These are phyloP conservation scores for Exophiala xenobiotica DNA, from an alignment of 2,329 filamentous ascomycete genomes.

Conservation along the genomic window DNA sequence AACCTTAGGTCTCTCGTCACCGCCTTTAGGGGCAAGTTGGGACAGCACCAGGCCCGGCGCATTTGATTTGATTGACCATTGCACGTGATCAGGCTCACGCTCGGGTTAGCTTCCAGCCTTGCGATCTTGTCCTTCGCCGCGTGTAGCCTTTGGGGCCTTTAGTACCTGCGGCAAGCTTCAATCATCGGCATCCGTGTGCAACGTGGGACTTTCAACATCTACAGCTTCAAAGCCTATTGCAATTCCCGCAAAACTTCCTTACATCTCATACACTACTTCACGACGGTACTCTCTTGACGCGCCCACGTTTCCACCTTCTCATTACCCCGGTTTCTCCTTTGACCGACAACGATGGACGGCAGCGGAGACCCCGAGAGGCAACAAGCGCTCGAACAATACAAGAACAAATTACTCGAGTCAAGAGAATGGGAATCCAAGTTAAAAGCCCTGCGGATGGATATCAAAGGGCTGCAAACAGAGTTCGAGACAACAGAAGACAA, in stretches of 20 bases:
- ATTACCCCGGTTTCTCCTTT: neutral
- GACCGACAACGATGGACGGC: conserved; percentile 31
- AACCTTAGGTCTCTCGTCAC: neutral
- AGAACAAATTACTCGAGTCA: conserved; percentile 82
- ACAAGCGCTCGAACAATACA: conserved; percentile 74
- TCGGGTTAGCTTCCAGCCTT: conserved; percentile 1
- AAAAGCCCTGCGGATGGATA: conserved; percentile 88
- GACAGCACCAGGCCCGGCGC: neutral
- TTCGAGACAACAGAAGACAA: conserved; percentile 98
- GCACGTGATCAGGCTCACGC: neutral
- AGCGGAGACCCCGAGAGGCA: conserved; percentile 55
- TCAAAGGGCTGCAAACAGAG: conserved; percentile 91
- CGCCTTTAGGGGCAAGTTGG: neutral
- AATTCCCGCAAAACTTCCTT: too few relatives aligned
- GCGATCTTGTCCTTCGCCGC: conserved; percentile 12
- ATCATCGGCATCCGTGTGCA: conserved; percentile 1
- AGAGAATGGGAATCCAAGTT: conserved; percentile 99
- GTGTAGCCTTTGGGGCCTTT: conserved; percentile 17
- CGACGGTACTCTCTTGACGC: neutral
- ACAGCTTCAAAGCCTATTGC: too few relatives aligned
- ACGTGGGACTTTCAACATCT: neutral
- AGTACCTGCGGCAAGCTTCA: conserved; percentile 26
- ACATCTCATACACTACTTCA: too few relatives aligned
- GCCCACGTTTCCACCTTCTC: neutral
- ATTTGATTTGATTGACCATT: neutral